These are phyloP conservation scores for Talaromyces amestolkiae DNA, from an alignment of 2,329 filamentous ascomycete genomes.

Conservation along the genomic window DNA sequence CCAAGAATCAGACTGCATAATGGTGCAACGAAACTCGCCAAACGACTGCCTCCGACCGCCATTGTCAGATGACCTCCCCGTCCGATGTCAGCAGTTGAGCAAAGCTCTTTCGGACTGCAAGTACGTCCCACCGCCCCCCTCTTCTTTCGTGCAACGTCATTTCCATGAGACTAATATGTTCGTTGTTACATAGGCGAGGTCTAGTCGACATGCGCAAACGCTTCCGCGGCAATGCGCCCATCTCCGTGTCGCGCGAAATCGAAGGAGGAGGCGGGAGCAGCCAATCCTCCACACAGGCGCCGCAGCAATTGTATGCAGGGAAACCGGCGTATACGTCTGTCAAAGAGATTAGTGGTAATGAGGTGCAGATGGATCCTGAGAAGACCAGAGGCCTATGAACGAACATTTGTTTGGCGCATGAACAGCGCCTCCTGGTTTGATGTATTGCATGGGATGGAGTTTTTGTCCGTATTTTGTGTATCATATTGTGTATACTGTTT, in stretches of 20 bases:
- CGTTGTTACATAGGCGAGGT: conserved; percentile 56
- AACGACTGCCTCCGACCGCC: conserved; percentile 84
- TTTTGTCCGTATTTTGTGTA: background rate
- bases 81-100: conserved; percentile 86
- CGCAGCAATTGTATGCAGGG: conserved; percentile 76
- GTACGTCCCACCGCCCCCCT: conserved; percentile 32
- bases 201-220: conserved; percentile 99
- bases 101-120: conserved; percentile 94
- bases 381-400: conserved; percentile 42
- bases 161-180: too few relatives aligned
- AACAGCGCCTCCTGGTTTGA: background rate
- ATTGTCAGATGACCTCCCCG: conserved; percentile 76
- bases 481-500: background rate
- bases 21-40: conserved; percentile 82
- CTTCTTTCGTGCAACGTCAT: background rate
- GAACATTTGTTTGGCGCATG: background rate
- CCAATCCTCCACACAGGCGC: conserved; percentile 57
- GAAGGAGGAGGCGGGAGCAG: conserved; percentile 53
- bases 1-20: conserved; percentile 93
- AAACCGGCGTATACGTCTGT: conserved; percentile 67
- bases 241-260: conserved; percentile 64
- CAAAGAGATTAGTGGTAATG: conserved; percentile 66
- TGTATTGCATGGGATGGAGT: conserved; percentile 19
- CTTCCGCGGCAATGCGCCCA: conserved; percentile 89
- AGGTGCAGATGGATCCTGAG: conserved; percentile 51